Base-by-base conservation (phyloP, 768 basidiomycete species). In the Mycena haematopus region DNA sequence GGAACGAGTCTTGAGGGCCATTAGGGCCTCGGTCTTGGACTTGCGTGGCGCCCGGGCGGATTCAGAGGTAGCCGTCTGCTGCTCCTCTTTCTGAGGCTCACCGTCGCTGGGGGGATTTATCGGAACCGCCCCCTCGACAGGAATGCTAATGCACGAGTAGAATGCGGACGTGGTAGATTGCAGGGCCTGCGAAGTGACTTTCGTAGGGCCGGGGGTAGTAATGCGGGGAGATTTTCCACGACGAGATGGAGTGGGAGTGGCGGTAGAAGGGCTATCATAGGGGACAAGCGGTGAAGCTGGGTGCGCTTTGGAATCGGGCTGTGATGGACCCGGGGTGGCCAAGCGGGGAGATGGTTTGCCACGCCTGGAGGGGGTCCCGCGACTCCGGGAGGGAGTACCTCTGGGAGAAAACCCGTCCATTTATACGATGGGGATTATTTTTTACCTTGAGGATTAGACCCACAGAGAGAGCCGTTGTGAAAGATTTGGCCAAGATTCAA, bases 1-100 rank as follows among this genome's bases (percentile, higher is more conserved):
- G 40, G 85, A 84, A 61, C 89, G 88, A 69, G 80, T 84, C 74
- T 88, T 88, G 57, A 94, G 78, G 24, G 92, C 93, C 29, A 85
- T 90, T 33, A 95, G 79, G 58, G 92, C 92, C 69, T 94, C 91
- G 42, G 89, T 92, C 84, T 95, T 95, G 69, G 92, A 93, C 82
- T 93, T 93, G 74, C 93, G 89, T 55, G 92, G 92, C 38, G 92
- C 91, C 61, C 92, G 84, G 76, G 82, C 85, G 42, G 82, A 76
- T 68, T 86, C 83, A 61, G 31, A 6, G 11, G 73, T 68, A 51
- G 79, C 69, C 65, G 80, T 57, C 65, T 79, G 68, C 56, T 72
- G 74, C 65, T 79, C 76, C 61, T 79, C 69, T 62, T 74, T 76
- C 25, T 77, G 66, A 56, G 76, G 71, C 7, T 70, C 67, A 59